Base-by-base conservation (phyloP, 306 rosid genomes). In the Chamaecrista fasciculata region DNA sequence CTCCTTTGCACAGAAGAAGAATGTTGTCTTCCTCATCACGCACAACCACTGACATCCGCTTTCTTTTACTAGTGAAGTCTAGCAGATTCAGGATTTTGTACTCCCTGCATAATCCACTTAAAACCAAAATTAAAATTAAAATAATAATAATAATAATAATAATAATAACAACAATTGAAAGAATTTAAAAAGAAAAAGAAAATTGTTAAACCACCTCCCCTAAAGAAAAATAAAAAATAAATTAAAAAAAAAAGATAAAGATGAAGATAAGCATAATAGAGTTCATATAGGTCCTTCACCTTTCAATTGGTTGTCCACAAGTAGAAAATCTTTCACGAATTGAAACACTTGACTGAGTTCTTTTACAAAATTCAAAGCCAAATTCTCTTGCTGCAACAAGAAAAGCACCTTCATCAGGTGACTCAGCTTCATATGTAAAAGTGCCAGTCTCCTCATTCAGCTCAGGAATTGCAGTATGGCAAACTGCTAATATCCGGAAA, bases 341-440 rank as follows among this genome's bases (percentile, higher is more conserved):
- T 50, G 81, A 61, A 71, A 86, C 79, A 66, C 88, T 84, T 26
- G 97, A 85, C 57, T 95, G 99, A 81, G 80, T 91, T 75, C 99
- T 82, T 75, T 68, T 91, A 65, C 88, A 89, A 75, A 91, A 91
- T 78, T 89, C 99, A 80, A 95, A 95, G 73, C 97, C 99, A 78
- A 95, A 95, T 67, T 95, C 99, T 73, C 93, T 86, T 23, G 95
- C 95, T 14, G 99, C 99, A 62, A 80, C 91, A 66, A 95, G 99
- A 89, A 95, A 95, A 75, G 99, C 85, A 8, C 88, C 99, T 84
- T 95, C 99, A 71, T 95, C 99, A 4, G 99, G 99, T 69, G 99
- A 95, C 84, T 95, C 99, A 4, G 96, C 99, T 83, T 95, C 99
- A 67, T 89, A 95, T 10, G 99, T 83, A 79, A 16, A 82, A 57